Evolutionary conservation across 495 filamentous ascomycete species (phyloP), one percentile per base, ranked within the genome.

Genomic region (Aspergillus asperescens): DNA sequence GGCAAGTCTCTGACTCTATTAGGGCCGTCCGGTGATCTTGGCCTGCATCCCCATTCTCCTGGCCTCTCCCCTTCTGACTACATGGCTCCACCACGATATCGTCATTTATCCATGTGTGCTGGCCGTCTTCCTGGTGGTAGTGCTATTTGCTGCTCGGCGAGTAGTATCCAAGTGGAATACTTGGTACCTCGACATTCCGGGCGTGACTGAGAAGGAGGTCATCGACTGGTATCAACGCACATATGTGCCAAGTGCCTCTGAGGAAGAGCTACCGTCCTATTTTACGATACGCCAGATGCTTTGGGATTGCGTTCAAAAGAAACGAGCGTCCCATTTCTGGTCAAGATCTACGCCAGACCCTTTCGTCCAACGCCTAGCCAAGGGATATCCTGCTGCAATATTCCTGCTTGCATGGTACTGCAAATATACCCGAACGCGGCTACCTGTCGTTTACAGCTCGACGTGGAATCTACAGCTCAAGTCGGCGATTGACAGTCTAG

Each of bases 201-300:
- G 44, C n/a, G 45, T 60, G 9, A 60, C 52, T 3, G 57, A 60
- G n/a, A 48, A 38, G 5, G 48, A 60, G 1, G 46, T 60, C 4
- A 44, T 53, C 44, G 37, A 41, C 35, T 60, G 57, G 57, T 60
- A 53, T n/a, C 27, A 56, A 56, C n/a, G n/a, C n/a, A n/a, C n/a
- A n/a, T n/a, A n/a, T n/a, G n/a, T n/a, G n/a, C n/a, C n/a, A n/a
- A n/a, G n/a, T n/a, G n/a, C n/a, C n/a, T n/a, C n/a, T n/a, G n/a
- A n/a, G n/a, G n/a, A n/a, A n/a, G n/a, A n/a, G n/a, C n/a, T n/a
- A n/a, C n/a, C n/a, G n/a, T n/a, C n/a, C n/a, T n/a, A n/a, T n/a
- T n/a, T n/a, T n/a, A n/a, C n/a, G n/a, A n/a, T n/a, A n/a, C n/a
- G n/a, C n/a, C n/a, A 43, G 57, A 56, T 18, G 23, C 16, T 16